phyloP scores from a whole-genome alignment of 1,139 yeast species.

The Kurtzmaniella quercitrusa region DNA sequence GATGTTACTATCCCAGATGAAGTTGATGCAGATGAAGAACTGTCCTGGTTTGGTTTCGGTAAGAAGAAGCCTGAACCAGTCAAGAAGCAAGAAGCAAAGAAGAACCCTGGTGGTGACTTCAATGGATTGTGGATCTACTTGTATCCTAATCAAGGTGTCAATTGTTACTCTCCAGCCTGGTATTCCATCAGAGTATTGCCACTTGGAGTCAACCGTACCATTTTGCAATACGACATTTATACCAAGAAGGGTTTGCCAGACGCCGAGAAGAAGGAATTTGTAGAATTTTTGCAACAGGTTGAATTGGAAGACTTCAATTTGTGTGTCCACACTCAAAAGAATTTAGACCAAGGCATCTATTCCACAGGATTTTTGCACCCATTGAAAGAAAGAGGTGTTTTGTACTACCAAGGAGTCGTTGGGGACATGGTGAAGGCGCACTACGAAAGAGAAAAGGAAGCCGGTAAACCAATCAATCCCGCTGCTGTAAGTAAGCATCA shows the following conservation, averaged over 20 bases:
- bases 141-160: slow-evolving; percentile 56
- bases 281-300: slow-evolving; percentile 57
- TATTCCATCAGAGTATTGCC: slow-evolving; percentile 60
- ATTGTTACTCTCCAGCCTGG: slow-evolving; percentile 67
- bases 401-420: slow-evolving; percentile 54
- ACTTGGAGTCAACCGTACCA: slow-evolving; percentile 46
- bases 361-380: slow-evolving; percentile 58
- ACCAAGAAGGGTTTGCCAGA: slow-evolving; percentile 56
- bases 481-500: slow-evolving; percentile 41
- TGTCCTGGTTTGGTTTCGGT: slow-evolving; percentile 52
- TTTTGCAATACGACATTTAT: slow-evolving; percentile 57
- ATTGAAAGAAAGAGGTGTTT: slow-evolving; percentile 53
- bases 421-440: slow-evolving; percentile 57
- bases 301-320: slow-evolving; percentile 58
- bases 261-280: slow-evolving; percentile 53
- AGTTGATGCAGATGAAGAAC: slow-evolving; percentile 14
- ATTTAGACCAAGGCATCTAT: slow-evolving; percentile 56
- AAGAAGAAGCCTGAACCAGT: slow-evolving; percentile 23
- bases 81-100: slow-evolving; percentile 17
- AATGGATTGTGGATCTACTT: slow-evolving; percentile 61
- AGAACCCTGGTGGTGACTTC: slow-evolving; percentile 55
- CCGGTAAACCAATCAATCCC: slow-evolving; percentile 47
- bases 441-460: slow-evolving; percentile 38
- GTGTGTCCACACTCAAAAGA: slow-evolving; percentile 56
- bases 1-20: slow-evolving; percentile 11